These are phyloP conservation scores for Panaeolus papilionaceus DNA, from an alignment of 768 basidiomycete genomes.

Conservation along the genomic window DNA sequence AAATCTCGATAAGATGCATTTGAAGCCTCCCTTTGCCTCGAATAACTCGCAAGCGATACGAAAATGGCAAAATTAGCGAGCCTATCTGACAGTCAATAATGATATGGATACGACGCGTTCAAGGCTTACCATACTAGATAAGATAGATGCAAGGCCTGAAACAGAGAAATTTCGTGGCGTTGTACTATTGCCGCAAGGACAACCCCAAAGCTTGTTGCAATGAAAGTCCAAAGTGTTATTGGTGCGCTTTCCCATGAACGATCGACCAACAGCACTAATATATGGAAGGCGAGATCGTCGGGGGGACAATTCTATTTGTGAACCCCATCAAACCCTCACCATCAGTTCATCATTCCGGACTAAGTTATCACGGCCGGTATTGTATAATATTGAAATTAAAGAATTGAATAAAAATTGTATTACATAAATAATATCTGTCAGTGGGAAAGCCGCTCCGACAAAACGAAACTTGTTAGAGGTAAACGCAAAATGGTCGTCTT, in stretches of 20 bases:
- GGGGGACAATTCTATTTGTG: no score
- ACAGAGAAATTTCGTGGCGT: conserved; percentile 38
- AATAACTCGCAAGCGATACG: conserved; percentile 47
- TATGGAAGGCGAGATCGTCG: conserved; percentile 11
- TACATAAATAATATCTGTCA: no score
- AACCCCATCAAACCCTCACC: no score
- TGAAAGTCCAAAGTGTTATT: conserved; percentile 49
- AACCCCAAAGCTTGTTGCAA: conserved; percentile 46
- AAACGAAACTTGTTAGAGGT: no score
- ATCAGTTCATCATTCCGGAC: no score
- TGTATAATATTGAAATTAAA: no score
- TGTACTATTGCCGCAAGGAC: conserved; percentile 45
- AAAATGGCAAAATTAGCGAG: conserved; percentile 50
- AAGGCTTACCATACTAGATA: conserved; percentile 45
- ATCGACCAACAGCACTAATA: conserved; percentile 45
- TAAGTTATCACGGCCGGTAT: no score
- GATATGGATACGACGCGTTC: not conserved
- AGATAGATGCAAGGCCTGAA: conserved; percentile 47
- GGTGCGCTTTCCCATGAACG: conserved; percentile 48
- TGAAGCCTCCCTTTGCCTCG: conserved; percentile 40
- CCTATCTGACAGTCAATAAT: conserved; percentile 30
- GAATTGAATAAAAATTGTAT: no score
- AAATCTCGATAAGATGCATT: conserved; percentile 31
- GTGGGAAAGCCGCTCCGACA: no score
- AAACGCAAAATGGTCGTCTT: no score